phyloP scores from a whole-genome alignment of 345 rosid species.

The Eucalyptus dawsonii region DNA sequence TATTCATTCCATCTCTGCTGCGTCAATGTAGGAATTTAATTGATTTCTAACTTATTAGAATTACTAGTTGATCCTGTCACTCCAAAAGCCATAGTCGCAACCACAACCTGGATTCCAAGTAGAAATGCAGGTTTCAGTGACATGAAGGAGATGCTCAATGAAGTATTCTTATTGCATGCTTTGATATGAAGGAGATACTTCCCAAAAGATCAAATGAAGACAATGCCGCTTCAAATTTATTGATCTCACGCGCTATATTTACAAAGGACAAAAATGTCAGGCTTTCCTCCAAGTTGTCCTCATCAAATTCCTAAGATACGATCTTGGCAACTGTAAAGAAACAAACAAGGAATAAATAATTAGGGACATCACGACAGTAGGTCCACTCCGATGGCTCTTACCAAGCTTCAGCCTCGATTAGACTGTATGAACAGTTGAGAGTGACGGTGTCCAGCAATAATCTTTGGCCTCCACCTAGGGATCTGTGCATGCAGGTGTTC shows the following conservation, averaged over 20 bases:
- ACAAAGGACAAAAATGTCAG: background rate
- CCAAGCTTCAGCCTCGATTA: background rate
- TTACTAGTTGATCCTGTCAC: constrained; percentile 6
- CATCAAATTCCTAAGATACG: constrained; percentile 72
- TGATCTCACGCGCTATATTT: background rate
- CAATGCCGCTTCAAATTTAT: background rate
- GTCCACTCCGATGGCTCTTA: background rate
- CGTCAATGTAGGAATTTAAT: background rate
- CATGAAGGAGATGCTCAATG: background rate
- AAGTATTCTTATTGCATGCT: background rate
- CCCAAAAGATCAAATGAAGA: background rate
- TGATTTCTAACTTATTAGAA: too few species aligned
- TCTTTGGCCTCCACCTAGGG: background rate
- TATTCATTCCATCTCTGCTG: background rate
- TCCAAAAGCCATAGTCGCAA: constrained; percentile 92
- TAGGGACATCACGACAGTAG: background rate
- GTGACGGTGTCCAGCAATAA: background rate
- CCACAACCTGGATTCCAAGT: constrained; percentile 42
- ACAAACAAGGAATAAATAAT: background rate
- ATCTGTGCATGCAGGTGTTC: background rate
- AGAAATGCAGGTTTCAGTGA: background rate
- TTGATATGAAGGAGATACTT: background rate
- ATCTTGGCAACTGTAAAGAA: constrained; percentile 50
- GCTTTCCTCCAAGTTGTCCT: constrained; percentile 52
- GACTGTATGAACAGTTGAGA: background rate